Evolutionary conservation across 352 stramenopile species (phyloP).

Genomic region (Blastocystis sp.): DNA sequence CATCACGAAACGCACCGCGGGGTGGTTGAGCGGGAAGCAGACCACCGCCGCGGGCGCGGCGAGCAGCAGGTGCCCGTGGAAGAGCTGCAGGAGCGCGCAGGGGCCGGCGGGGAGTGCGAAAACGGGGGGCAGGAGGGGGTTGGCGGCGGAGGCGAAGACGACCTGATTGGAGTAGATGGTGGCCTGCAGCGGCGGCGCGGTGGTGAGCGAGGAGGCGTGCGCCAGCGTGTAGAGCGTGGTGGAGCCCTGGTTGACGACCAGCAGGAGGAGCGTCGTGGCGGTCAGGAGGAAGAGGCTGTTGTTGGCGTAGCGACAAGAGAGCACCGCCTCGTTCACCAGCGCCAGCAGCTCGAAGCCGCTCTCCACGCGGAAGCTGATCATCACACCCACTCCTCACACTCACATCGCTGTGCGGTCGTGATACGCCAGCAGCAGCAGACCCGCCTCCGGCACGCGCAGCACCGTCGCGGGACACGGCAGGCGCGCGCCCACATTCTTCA

Average conservation of each 20-base stretch:
- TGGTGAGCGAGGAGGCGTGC: neutral
- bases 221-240: conserved; percentile 31
- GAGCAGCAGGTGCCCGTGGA: conserved; percentile 56
- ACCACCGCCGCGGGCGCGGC: neutral
- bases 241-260: neutral
- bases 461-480: neutral
- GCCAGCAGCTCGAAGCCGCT: no score
- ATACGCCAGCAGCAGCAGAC: conserved; percentile 32
- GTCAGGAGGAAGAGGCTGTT: conserved; percentile 39
- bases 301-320: neutral
- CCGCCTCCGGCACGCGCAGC: neutral
- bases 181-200: neutral
- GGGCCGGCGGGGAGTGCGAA: neutral
- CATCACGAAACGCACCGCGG: conserved; percentile 7
- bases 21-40: conserved; percentile 44
- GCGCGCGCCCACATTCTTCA: conserved; percentile 11
- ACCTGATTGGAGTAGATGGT: conserved; percentile 47
- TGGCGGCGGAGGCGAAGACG: neutral
- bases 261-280: neutral
- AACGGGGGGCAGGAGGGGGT: conserved; percentile 37
- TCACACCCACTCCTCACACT: neutral
- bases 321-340: neutral
- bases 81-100: conserved; percentile 5
- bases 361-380: neutral
- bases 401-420: conserved; percentile 43